Evolutionary conservation across 306 rosid genomes (phyloP).

Genomic region (Trifolium repens): DNA sequence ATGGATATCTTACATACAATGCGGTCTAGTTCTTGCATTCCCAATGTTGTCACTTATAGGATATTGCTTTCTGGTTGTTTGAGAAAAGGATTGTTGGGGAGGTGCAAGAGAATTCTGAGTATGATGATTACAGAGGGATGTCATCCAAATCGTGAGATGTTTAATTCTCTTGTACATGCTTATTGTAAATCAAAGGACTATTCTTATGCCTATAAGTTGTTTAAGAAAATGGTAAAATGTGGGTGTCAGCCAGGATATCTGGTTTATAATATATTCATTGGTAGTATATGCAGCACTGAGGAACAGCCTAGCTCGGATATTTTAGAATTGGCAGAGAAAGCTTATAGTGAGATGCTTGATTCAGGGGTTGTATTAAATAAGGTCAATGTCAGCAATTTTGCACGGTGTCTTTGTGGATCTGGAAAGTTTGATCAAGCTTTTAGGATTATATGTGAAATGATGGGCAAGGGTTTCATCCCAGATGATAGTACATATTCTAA

Average conservation of each 20-base stretch:
- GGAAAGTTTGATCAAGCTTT: conserved; percentile 77
- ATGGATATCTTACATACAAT: conserved; percentile 69
- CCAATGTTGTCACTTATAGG: conserved; percentile 70
- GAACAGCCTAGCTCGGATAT: conserved; percentile 57
- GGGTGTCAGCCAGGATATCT: conserved; percentile 76
- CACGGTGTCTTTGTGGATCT: conserved; percentile 72
- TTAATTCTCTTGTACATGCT: conserved; percentile 79
- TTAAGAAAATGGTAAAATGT: conserved; percentile 68
- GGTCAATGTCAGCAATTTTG: conserved; percentile 75
- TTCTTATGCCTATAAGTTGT: conserved; percentile 75
- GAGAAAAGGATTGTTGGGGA: conserved; percentile 70
- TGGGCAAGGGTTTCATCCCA: conserved; percentile 79
- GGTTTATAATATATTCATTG: conserved; percentile 76
- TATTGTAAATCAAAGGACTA: conserved; percentile 70
- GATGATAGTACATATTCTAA: conserved; percentile 80
- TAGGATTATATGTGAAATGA: conserved; percentile 74
- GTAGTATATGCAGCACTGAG: conserved; percentile 62
- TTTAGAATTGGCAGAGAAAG: conserved; percentile 77
- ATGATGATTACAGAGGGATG: conserved; percentile 89
- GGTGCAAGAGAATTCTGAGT: conserved; percentile 84
- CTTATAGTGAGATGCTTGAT: conserved; percentile 75
- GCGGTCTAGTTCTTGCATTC: conserved; percentile 79
- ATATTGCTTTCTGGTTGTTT: conserved; percentile 76
- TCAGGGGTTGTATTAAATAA: conserved; percentile 72
- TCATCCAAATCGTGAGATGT: conserved; percentile 73